Conservation (phyloP, 164 flowering plant genomes). For the Magnolia sinica region DNA sequence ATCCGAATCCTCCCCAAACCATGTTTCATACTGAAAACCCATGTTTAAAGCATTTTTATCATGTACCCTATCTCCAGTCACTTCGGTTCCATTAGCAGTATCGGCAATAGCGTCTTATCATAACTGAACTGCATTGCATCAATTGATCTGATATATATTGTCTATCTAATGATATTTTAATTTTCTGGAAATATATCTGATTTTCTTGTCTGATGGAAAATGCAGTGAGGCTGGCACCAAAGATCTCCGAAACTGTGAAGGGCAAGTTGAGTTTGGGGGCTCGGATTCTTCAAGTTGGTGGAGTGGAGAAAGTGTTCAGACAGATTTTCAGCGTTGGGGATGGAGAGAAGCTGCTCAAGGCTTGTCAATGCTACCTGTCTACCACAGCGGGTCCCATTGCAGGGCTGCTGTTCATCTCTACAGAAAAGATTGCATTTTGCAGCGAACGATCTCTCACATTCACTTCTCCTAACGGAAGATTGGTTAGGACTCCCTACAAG, state of each 20-base stretch:
- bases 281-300: conserved; percentile 40
- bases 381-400: conserved; percentile 61
- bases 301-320: conserved; percentile 37
- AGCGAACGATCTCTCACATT: conserved; percentile 43
- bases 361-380: conserved; percentile 46
- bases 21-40: no score
- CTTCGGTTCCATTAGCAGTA: no score
- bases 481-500: conserved; percentile 39
- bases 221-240: conserved; percentile 46
- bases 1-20: no score
- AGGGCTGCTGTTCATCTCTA: conserved; percentile 51
- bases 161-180: no score
- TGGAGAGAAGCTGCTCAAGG: conserved; percentile 45
- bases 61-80: no score
- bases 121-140: no score
- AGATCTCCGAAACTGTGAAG: conserved; percentile 39
- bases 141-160: no score
- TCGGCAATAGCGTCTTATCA: no score
- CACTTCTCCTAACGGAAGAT: conserved; percentile 26
- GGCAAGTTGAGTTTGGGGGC: conserved; percentile 50
- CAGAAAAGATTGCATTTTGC: conserved; percentile 41
- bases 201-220: neutral
- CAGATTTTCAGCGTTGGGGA: conserved; percentile 29
- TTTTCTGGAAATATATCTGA: neutral
- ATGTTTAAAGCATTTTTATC: no score